These are phyloP conservation scores for Keithomyces neogunnii DNA, from an alignment of 2,329 filamentous ascomycete species.

Conservation along the genomic window DNA sequence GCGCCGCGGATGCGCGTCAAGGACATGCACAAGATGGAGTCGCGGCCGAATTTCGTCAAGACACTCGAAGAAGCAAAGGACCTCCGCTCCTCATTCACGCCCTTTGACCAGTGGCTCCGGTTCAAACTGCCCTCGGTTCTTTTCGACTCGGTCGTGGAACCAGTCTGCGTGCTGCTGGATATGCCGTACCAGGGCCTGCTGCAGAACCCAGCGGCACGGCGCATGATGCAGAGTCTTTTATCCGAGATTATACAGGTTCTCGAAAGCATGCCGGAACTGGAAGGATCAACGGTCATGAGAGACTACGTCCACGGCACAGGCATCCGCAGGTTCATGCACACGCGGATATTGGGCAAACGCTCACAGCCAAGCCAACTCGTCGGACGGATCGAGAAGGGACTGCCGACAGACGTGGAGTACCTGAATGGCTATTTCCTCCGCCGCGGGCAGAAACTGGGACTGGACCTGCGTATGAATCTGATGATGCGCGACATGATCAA, in stretches of 20 bases:
- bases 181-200: slow-evolving; percentile 64
- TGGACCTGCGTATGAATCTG: slow-evolving; percentile 65
- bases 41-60: slow-evolving; percentile 14
- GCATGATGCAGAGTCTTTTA: slow-evolving; percentile 62
- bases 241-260: slow-evolving; percentile 69
- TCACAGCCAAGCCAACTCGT: slow-evolving; percentile 55
- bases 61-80: slow-evolving; percentile 12
- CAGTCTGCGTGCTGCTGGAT: slow-evolving; percentile 72
- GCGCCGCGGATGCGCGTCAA: slow-evolving; percentile 10
- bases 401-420: slow-evolving; percentile 68
- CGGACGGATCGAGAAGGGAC: slow-evolving; percentile 51
- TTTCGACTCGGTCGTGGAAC: slow-evolving; percentile 68
- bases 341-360: slow-evolving; percentile 32
- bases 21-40: slow-evolving; percentile 11
- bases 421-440: slow-evolving; percentile 82
- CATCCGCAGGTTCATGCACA: slow-evolving; percentile 50
- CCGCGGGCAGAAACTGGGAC: slow-evolving; percentile 61
- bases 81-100: slow-evolving; percentile 14
- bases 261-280: slow-evolving; percentile 64
- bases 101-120: slow-evolving; percentile 45
- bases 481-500: slow-evolving; percentile 66
- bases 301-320: slow-evolving; percentile 48
- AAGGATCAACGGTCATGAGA: slow-evolving; percentile 48
- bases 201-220: slow-evolving; percentile 55
- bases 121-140: slow-evolving; percentile 73